Percentiles rank a stretch among this genome's conserved stretches.
These are phyloP conservation scores for Phytophthora sojae DNA, from an alignment of 352 stramenopile genomes.

Conservation along the genomic window DNA sequence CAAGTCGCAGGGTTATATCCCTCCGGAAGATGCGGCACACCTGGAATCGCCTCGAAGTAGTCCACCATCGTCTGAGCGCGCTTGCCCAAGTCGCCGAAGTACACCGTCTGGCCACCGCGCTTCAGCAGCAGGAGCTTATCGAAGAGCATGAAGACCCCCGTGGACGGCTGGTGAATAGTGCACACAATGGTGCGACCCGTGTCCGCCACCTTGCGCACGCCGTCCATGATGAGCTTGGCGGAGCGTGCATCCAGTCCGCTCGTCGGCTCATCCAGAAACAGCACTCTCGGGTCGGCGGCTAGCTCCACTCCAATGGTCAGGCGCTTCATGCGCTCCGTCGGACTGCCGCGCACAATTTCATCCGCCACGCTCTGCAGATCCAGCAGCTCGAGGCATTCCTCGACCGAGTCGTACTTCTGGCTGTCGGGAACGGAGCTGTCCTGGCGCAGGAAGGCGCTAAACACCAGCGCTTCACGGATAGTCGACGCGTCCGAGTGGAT, in stretches of 20 bases:
- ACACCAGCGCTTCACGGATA: slow-evolving; percentile 86
- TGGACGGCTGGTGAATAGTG: slow-evolving; percentile 93
- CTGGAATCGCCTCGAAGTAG: slow-evolving; percentile 80
- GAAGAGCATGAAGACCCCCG: slow-evolving; percentile 82
- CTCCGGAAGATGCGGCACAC: slow-evolving; percentile 47
- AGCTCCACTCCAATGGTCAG: slow-evolving; percentile 89
- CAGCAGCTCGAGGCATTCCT: slow-evolving; percentile 46
- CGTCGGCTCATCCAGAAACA: slow-evolving; percentile 82
- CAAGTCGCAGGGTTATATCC: slow-evolving; percentile 90
- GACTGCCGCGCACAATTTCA: slow-evolving; percentile 45
- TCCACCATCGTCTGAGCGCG: slow-evolving; percentile 49
- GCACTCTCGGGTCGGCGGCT: slow-evolving; percentile 70
- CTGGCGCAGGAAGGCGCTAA: slow-evolving; percentile 81
- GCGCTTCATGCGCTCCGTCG: slow-evolving; percentile 53
- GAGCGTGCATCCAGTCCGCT: slow-evolving; percentile 57
- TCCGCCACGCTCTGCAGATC: slow-evolving; percentile 41
- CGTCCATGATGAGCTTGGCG: slow-evolving; percentile 79
- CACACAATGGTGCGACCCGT: slow-evolving; percentile 83
- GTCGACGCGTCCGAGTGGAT: slow-evolving; percentile 86
- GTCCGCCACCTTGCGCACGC: slow-evolving; percentile 62
- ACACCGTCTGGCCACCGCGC: slow-evolving; percentile 82
- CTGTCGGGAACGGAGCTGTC: slow-evolving; percentile 34
- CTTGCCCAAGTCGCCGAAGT: slow-evolving; percentile 80
- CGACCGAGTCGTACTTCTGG: slow-evolving; percentile 39
- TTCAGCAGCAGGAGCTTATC: slow-evolving; percentile 90